Evolutionary conservation across 352 stramenopile species (phyloP).

Genomic region (Blastocystis sp.): DNA sequence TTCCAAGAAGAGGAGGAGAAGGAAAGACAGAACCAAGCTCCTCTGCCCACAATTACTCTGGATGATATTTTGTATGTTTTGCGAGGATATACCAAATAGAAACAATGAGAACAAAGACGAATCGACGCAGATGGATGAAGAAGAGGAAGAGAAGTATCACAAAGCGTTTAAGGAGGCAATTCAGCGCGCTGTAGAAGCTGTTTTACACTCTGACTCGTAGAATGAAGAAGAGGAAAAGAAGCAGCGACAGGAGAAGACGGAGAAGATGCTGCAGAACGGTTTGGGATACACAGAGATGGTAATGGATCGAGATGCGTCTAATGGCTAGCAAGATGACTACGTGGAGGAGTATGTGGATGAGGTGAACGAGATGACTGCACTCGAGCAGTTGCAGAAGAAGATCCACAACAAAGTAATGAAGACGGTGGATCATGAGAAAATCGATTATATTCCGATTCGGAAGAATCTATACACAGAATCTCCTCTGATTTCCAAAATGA

Average conservation of each 20-base stretch:
- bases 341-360: constrained; percentile 70
- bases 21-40: background rate
- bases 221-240: constrained; percentile 38
- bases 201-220: constrained; percentile 45
- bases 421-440: constrained; percentile 86
- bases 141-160: constrained; percentile 62
- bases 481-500: constrained; percentile 80
- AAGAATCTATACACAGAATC: constrained; percentile 98
- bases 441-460: constrained; percentile 90
- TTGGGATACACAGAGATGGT: constrained; percentile 61
- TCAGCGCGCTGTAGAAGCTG: constrained; percentile 63
- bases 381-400: constrained; percentile 80
- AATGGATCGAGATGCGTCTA: background rate
- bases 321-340: constrained; percentile 61
- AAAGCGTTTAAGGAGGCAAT: constrained; percentile 65
- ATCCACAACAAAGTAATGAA: constrained; percentile 71
- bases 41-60: constrained; percentile 64
- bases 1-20: constrained; percentile 49
- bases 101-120: constrained; percentile 40
- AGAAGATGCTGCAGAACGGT: constrained; percentile 69
- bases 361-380: constrained; percentile 73
- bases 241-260: constrained; percentile 72
- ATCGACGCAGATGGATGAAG: constrained; percentile 1
- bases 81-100: background rate
- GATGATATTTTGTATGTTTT: constrained; percentile 66